A percentile compares a stretch with the other conserved stretches of the same genome.
Evolutionary conservation across 2,329 filamentous ascomycete species (phyloP).

Genomic region (Zymoseptoria crescenta): DNA sequence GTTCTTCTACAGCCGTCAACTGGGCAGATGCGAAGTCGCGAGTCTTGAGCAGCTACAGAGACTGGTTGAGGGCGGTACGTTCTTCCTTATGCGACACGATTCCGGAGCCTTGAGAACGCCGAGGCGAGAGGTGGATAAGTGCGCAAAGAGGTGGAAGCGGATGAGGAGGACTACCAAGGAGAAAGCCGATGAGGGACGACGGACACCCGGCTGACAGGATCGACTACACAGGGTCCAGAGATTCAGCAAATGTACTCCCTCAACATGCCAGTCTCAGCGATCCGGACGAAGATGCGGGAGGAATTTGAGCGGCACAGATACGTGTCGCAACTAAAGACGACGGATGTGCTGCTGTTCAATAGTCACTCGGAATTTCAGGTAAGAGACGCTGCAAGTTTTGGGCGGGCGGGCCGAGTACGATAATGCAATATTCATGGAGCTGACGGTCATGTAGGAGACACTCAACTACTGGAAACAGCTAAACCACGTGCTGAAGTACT

Average conservation of each 20-base stretch:
- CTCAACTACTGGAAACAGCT: constrained; percentile 99
- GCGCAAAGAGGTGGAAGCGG: neutral
- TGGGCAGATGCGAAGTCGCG: constrained; percentile 81
- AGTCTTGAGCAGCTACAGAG: constrained; percentile 82
- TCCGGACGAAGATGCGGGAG: constrained; percentile 90
- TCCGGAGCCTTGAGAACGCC: constrained; percentile 24
- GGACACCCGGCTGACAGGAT: neutral
- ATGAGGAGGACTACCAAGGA: neutral
- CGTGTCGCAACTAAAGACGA: constrained; percentile 77
- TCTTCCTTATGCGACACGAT: neutral
- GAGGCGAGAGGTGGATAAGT: neutral
- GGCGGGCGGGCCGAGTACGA: neutral
- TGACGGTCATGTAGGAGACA: constrained; percentile 60
- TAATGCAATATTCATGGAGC: neutral
- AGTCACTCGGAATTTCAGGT: constrained; percentile 94
- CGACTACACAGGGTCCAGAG: constrained; percentile 66
- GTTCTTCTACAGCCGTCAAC: constrained; percentile 59
- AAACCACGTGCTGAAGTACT: constrained; percentile 93
- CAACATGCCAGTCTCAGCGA: constrained; percentile 74
- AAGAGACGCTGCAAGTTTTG: constrained; percentile 13
- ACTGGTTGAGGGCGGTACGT: constrained; percentile 92
- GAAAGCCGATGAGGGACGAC: neutral
- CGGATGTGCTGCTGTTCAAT: constrained; percentile 85
- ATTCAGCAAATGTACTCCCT: constrained; percentile 97
- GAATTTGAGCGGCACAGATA: constrained; percentile 95